Base-by-base conservation (phyloP, 768 basidiomycete species). In the Pleurotus ostreatus region DNA sequence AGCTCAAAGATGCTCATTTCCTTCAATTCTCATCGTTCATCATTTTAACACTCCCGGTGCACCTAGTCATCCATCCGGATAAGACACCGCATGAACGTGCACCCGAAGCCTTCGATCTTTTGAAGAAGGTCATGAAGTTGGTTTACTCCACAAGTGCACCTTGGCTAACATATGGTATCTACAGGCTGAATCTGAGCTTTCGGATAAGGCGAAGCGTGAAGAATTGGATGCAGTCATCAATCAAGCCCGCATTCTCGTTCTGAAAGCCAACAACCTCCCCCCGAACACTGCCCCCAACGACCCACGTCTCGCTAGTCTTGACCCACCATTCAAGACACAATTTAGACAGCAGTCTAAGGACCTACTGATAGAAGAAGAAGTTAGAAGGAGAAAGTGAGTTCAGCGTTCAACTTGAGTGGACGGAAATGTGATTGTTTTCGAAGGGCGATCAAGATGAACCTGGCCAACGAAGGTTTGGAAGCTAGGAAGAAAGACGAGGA, bases 401-500 rank as follows among this genome's bases (percentile, higher is more conserved):
- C 25, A 37, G 46, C 26, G 20, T 37, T 49, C 57, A 18, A 44
- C 45, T 1, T 49, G 0, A 34, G 13, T 58, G 43, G 18, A 40
- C 37, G 18, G 55, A 39, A 61, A 41, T 58, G 15, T 16, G 22
- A 22, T 34, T 15, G 53, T 23, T 49, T n/a, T 46, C 13, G 39
- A 60, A 93, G 92, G 65, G 90, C 92, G 1, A 72, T 93, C 63
- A 94, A 94, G 76, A 85, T 93, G 84, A 92, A 92, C 66, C 70
- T 94, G 55, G 92, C 92, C 6, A 94, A 94, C 62, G 92, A 94
- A 69, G 93, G 93, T 2, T 74, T 94, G 4, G 94, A 96, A 66
- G 94, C 94, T n/a, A 80, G 86, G 63, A 91, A 88, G 78, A 94
- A 92, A 67, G 94, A 97, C 52, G 92, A 93, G 56, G 94, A 94